Evolutionary conservation across 176 grass and related monocot species (phyloP).

Genomic region (Zizania latifolia): DNA sequence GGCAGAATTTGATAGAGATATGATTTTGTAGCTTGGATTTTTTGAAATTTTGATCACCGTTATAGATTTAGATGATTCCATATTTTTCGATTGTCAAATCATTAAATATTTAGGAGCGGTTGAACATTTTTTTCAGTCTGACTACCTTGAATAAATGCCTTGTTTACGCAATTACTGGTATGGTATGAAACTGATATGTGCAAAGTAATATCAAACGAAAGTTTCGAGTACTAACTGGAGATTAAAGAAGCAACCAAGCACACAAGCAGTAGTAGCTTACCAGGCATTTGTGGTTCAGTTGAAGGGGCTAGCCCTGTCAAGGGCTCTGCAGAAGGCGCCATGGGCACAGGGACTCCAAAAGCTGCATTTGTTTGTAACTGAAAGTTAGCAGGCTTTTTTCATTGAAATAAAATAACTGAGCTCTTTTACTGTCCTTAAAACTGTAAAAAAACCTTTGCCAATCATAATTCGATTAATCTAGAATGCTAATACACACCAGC

Average conservation of each 20-base stretch:
- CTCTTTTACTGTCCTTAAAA: neutral
- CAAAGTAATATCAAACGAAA: too few species aligned
- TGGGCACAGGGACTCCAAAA: slow-evolving; percentile 51
- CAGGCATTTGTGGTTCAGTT: slow-evolving; percentile 37
- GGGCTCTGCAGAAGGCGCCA: slow-evolving; percentile 43
- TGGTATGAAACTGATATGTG: too few species aligned
- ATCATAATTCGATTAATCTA: neutral
- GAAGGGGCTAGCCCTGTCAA: slow-evolving; percentile 24
- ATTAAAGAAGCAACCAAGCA: neutral
- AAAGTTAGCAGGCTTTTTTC: neutral
- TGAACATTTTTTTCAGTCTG: too few species aligned
- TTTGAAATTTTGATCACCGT: too few species aligned
- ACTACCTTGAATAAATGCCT: too few species aligned
- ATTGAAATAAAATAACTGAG: neutral
- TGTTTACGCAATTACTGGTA: too few species aligned
- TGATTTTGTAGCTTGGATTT: too few species aligned
- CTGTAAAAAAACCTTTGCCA: neutral
- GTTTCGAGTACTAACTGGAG: too few species aligned
- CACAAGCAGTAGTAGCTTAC: slow-evolving; percentile 1
- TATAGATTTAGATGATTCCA: too few species aligned
- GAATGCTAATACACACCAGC: neutral
- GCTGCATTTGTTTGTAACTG: slow-evolving; percentile 28
- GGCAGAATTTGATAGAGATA: too few species aligned
- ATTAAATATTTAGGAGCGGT: too few species aligned
- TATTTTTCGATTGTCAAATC: too few species aligned